Percentiles rank a stretch among this genome's conserved stretches.
phyloP scores from a whole-genome alignment of 83 land plant genomes.

The Thuja plicata region DNA sequence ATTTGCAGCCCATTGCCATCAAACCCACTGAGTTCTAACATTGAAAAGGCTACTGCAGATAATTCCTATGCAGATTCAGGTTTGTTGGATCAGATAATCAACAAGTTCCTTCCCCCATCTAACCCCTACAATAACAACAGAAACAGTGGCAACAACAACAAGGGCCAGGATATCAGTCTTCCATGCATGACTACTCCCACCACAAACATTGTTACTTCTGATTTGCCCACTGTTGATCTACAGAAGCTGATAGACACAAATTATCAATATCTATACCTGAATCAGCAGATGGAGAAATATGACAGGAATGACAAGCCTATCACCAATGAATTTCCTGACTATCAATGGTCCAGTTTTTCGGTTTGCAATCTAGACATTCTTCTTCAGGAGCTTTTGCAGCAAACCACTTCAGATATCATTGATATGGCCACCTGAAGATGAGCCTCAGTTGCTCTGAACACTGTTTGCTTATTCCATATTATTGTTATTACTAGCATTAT shows the following conservation, averaged over 20 bases:
- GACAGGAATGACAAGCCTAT: neutral
- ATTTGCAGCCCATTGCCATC: conserved; percentile 8
- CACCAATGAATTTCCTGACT: neutral
- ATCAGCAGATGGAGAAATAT: neutral
- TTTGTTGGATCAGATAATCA: neutral
- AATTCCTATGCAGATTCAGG: neutral
- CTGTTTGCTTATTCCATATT: neutral
- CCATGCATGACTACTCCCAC: neutral
- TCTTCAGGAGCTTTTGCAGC: neutral
- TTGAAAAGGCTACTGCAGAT: neutral
- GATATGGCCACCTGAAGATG: neutral
- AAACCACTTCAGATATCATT: neutral
- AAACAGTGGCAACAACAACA: neutral
- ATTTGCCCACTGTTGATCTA: neutral
- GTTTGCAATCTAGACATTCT: neutral
- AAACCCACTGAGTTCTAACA: neutral
- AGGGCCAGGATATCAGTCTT: neutral
- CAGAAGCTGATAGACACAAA: neutral
- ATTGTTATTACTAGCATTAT: neutral
- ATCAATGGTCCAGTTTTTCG: neutral
- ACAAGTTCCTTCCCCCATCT: neutral
- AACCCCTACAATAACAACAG: neutral
- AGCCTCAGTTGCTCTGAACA: neutral
- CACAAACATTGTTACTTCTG: neutral
- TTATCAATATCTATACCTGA: neutral